Evolutionary conservation across 2,329 filamentous ascomycete species (phyloP).

Genomic region (Tolypocladium ovalisporum): DNA sequence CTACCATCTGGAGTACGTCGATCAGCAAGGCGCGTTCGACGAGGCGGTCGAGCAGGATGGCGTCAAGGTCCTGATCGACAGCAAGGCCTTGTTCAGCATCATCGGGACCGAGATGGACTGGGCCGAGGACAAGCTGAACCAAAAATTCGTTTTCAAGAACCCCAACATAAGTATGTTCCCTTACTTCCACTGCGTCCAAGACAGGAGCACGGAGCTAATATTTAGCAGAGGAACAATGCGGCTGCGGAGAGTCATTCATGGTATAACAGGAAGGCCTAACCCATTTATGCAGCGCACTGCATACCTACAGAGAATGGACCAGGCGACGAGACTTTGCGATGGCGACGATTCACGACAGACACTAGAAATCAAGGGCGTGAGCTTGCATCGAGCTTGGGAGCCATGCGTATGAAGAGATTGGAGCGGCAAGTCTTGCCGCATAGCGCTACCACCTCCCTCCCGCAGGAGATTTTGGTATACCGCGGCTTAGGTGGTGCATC

Average conservation of each 20-base stretch:
- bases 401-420: background rate
- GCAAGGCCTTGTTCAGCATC: conserved; percentile 94
- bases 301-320: too few relatives aligned
- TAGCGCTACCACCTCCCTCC: background rate
- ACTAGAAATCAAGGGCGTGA: background rate
- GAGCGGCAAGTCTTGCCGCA: background rate
- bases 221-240: conserved; percentile 79
- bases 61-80: conserved; percentile 91
- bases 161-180: conserved; percentile 89
- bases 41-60: conserved; percentile 93
- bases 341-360: background rate
- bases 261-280: conserved; percentile 32
- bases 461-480: background rate
- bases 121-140: conserved; percentile 88
- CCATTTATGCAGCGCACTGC: background rate
- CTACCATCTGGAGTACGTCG: conserved; percentile 91
- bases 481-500: too few relatives aligned
- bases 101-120: conserved; percentile 99
- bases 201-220: conserved; percentile 15
- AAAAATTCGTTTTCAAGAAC: conserved; percentile 89
- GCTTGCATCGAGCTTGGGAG: background rate
- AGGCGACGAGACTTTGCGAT: background rate
- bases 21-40: conserved; percentile 79
- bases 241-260: conserved; percentile 95
- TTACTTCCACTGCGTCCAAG: too few relatives aligned